These are phyloP conservation scores for Hanseniaspora taiwanica DNA, from an alignment of 805 yeast genomes.

Conservation along the genomic window DNA sequence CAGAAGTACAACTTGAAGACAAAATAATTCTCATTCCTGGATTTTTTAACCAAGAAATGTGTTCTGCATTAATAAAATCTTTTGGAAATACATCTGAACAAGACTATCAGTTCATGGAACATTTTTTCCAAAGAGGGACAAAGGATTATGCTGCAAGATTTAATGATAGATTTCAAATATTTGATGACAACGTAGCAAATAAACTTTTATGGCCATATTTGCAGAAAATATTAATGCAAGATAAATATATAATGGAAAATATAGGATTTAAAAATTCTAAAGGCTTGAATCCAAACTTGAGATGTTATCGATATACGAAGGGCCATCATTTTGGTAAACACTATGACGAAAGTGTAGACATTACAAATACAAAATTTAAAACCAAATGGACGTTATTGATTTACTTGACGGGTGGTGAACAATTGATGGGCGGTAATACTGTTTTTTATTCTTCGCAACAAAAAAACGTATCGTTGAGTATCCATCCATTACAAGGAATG, in stretches of 20 bases:
- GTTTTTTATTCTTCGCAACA: conserved; percentile 29
- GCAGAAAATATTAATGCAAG: conserved; percentile 17
- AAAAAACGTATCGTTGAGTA: conserved; percentile 17
- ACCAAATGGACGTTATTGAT: conserved; percentile 50
- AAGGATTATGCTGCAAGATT: conserved; percentile 43
- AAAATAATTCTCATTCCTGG: conserved; percentile 7
- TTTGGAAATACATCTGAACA: conserved; percentile 2
- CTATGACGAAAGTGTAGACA: conserved; percentile 42
- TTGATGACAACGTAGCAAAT: conserved; percentile 28
- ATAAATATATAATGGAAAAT: conserved; percentile 19
- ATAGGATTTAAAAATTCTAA: conserved; percentile 26
- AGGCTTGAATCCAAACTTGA: conserved; percentile 41
- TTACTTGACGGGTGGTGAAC: conserved; percentile 44
- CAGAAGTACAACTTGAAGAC: conserved; percentile 4
- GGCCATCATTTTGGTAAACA: conserved; percentile 52
- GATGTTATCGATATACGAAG: conserved; percentile 39
- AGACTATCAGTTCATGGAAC: conserved; percentile 3
- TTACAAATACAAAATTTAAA: conserved; percentile 22
- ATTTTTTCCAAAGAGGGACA: conserved; percentile 5
- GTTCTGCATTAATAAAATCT: conserved; percentile 2
- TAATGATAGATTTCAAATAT: conserved; percentile 34
- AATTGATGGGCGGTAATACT: conserved; percentile 47
- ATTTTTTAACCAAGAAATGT: conserved; percentile 3
- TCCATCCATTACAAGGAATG: conserved; percentile 41
- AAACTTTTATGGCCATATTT: conserved; percentile 33